Evolutionary conservation across 805 yeast genomes (phyloP), one percentile per base, ranked within the genome.

Genomic region (Myxozyma lipomycoides): DNA sequence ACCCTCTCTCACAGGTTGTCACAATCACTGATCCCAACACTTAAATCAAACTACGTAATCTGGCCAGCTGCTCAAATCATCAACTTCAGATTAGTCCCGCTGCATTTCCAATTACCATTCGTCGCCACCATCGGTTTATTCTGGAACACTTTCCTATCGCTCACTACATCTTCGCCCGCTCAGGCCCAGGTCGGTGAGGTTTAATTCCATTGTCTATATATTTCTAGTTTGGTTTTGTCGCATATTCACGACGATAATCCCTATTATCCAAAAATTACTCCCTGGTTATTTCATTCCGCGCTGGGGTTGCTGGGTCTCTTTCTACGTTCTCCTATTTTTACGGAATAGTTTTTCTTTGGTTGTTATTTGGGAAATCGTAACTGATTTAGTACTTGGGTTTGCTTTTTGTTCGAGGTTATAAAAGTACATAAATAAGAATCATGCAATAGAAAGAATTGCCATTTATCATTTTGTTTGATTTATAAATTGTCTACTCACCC

Each of bases 101-200:
- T 81, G 5, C 81, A 81, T 40, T 78, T 81, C 59, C 98, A 91
- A 67, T 95, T 91, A 3, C 96, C 97, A 0, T 91, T 93, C 66
- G 83, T 95, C 48, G 84, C 93, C 6, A 73, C 86, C 70, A 73
- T 93, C 4, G 91, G 95, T 25, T 95, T 91, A 18, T 70, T 91
- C 34, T 91, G 98, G 98, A 91, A 93, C 65, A 89, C 96, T 47
- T 90, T 85, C 70, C 71, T 91, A 44, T 88, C 95, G 0, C 80
- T 86, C 77, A 74, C 86, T 62, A 35, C 15, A n/a, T 35, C 38
- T 7, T 28, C 32, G 32, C 12, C 32, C 12, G 32, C 32, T 28
- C 12, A 7, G 32, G 32, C 32, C 32, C 32, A 12, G 32, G n/a
- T n/a, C n/a, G n/a, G 32, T 12, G 32, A 28, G 12, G 32, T 28